Evolutionary conservation across 345 rosid species (phyloP).

Genomic region (Melaleuca quinquenervia): DNA sequence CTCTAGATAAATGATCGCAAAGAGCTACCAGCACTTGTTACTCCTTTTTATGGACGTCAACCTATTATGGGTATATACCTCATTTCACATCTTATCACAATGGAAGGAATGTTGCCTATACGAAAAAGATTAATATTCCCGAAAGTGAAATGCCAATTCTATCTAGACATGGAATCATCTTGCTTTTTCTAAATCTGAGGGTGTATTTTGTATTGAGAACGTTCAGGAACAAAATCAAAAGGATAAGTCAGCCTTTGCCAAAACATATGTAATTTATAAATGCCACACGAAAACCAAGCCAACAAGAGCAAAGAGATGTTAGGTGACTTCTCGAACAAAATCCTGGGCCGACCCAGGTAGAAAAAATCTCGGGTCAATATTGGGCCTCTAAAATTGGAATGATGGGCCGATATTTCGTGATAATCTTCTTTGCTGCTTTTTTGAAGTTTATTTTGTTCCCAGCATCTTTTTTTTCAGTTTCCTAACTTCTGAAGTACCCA

Average conservation of each 20-base stretch:
- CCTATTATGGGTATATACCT: no score
- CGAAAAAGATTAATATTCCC: not conserved
- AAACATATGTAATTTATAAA: no score
- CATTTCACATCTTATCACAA: not conserved
- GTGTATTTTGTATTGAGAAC: not conserved
- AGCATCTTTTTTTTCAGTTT: no score
- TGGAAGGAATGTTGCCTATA: not conserved
- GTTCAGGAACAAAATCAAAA: not conserved
- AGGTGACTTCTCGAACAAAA: not conserved
- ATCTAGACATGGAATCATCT: not conserved
- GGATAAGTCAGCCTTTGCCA: not conserved
- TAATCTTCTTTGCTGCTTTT: not conserved
- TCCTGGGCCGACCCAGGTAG: not conserved
- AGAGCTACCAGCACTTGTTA: no score
- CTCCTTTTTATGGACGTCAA: no score
- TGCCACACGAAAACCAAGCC: no score
- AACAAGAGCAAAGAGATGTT: not conserved
- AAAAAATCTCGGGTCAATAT: not conserved
- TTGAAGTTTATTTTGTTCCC: no score
- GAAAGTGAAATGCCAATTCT: not conserved
- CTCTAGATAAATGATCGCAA: not conserved
- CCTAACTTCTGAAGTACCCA: no score
- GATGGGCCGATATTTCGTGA: not conserved
- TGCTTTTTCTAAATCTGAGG: fast-evolving
- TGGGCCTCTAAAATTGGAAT: not conserved